Evolutionary conservation across 2,329 filamentous ascomycete species (phyloP).

Genomic region (Pseudocercospora fuligena): DNA sequence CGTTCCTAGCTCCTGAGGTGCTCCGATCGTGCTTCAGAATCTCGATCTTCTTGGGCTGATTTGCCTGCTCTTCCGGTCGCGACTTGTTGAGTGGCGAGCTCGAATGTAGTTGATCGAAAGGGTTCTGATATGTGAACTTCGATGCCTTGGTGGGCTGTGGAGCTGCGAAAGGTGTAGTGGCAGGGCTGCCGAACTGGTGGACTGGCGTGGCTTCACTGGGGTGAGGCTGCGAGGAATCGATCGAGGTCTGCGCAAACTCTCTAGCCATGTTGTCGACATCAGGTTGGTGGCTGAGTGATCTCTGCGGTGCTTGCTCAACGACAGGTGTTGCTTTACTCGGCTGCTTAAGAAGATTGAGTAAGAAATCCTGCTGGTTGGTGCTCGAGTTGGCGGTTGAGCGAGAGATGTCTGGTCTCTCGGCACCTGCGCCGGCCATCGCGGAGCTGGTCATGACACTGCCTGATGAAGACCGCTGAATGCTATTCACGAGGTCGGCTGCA

Average conservation of each 20-base stretch:
- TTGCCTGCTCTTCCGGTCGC: conserved; percentile 43
- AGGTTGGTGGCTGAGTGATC: conserved; percentile 12
- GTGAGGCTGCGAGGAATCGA: conserved; percentile 41
- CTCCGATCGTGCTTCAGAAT: conserved; percentile 52
- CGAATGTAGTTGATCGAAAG: conserved; percentile 71
- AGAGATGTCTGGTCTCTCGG: conserved; percentile 36
- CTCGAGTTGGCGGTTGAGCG: conserved; percentile 31
- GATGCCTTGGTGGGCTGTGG: conserved; percentile 44
- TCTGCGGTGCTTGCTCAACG: conserved; percentile 35
- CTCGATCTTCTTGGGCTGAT: conserved; percentile 46
- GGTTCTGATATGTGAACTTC: conserved; percentile 73
- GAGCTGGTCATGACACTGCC: conserved; percentile 36
- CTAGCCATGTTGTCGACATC: conserved; percentile 42
- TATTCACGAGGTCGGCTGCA: conserved; percentile 62
- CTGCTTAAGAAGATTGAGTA: conserved; percentile 83
- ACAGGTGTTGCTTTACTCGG: conserved; percentile 47
- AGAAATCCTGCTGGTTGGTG: conserved; percentile 68
- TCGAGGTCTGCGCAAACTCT: conserved; percentile 50
- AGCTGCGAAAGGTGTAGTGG: conserved; percentile 46
- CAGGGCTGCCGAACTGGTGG: conserved; percentile 38
- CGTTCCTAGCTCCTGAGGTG: conserved; percentile 40
- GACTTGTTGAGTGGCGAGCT: conserved; percentile 67
- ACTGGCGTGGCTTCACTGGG: conserved; percentile 35
- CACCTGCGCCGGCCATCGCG: conserved; percentile 37
- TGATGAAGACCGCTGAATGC: conserved; percentile 57